Base-by-base conservation (phyloP, 176 grass and related monocot genomes). In the Zoysia pacifica region DNA sequence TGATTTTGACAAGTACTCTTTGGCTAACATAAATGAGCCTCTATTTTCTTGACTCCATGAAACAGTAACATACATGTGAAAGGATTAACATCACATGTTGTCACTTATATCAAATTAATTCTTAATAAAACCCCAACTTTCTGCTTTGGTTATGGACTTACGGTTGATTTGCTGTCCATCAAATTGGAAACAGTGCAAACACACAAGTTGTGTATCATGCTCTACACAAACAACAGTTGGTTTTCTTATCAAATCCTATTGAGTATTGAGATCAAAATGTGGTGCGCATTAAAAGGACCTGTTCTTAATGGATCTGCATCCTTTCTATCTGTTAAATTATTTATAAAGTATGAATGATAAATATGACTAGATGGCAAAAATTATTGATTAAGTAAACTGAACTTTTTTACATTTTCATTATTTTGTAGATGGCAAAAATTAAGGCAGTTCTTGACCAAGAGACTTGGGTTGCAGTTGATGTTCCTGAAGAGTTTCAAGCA, bases 371-470 rank as follows among this genome's bases (percentile, higher is more conserved):
- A 2, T 43, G 36, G 37, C 52, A 62, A 46, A 79, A 20, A 59
- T 9, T 18, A 37, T 41, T 80, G 15, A 64, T 80, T 71, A 73
- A 73, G 39, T 50, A 66, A 56, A 43, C 42, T 88, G 66, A 84
- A 40, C 9, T 48, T 78, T 28, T 28, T 28, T 28, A 28, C 28
- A 28, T 28, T 28, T 28, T 28, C 28, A 28, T 28, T 28, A 28
- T 64, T 70, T 74, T 89, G 67, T 76, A 99, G 96, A 95, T 99
- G 93, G 76, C 90, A 73, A 99, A 99, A 93, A 95, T 99, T 76
- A 99, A 95, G 81, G 96, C 92, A 36, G 96, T 99, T 84, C 90
- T 99, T 78, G 96, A 95, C 84, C 96, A 99, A 91, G 96, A 99
- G 78, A 99, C 90, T 0, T 99, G 96, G 96, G 88, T 91, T 44